Base-by-base conservation (phyloP, 495 filamentous ascomycete species). In the Penicillium arizonense region DNA sequence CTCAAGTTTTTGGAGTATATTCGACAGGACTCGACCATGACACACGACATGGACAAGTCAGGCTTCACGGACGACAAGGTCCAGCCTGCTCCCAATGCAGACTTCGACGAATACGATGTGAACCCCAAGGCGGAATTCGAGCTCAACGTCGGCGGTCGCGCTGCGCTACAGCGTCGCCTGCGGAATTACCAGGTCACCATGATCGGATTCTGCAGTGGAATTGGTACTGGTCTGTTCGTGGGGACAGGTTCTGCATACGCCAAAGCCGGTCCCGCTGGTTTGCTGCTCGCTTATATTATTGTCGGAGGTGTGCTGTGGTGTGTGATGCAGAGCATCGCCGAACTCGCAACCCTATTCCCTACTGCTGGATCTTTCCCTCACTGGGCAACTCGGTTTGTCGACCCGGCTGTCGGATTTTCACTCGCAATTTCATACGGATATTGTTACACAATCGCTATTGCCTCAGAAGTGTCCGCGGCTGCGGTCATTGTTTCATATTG, bases 171-270 rank as follows among this genome's bases (percentile, higher is more conserved):
- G 58, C 64, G 70, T 16, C 67, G 68, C 8, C 61, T 73, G 42
- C 63, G 63, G 38, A 68, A 70, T 44, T 73, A 73, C 24, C 70
- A 73, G 50, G 59, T 73, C 32, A 64, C 57, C 44, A 73, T 73
- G 70, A 73, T 73, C 47, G 70, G 67, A 5, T 67, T 73, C 55
- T 70, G 65, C 52, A 58, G 70, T 53, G 70, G 68, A 33, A 69
- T 90, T 61, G 89, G 87, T 18, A 91, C 87, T 5, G 88, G 87
- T 61, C 72, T 91, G 45, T 91, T 91, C 72, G 66, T 91, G 24
- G 87, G 89, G 53, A 88, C 83, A 23, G 87, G 88, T 26, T 74
- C 76, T 38, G 86, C 86, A 8, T 81, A 90, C 45, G 76, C 80
- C 21, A 81, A 76, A 44, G 77, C 85, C 50, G 87, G 87, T 21